Base-by-base conservation (phyloP, 2,329 filamentous ascomycete genomes). In the Diaporthe ilicicola region DNA sequence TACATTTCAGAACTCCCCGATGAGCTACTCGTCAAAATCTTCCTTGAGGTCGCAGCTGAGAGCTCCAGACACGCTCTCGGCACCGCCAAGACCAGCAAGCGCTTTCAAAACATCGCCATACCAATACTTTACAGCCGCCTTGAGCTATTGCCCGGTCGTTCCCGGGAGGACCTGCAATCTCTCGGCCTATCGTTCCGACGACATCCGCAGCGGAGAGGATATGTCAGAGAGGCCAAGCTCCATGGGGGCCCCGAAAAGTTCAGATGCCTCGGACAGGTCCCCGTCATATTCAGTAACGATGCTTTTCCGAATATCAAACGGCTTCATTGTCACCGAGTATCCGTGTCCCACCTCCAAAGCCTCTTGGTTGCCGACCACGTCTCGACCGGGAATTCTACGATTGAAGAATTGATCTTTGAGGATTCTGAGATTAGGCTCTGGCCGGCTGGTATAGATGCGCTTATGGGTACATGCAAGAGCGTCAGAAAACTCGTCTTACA, bases 401-500 rank as follows among this genome's bases (percentile, higher is more conserved):
- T 64, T 7, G 59, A 64, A 29, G 59, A 64, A 12, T 19, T 64
- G 29, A 48, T 64, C 4, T 64, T 64, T 12, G 59, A 64, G 44
- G 59, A 64, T 7, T 64, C 59, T 0, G 44, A 64, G 13, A 15
- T 64, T 29, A 46, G 2, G 24, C 22, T 22, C 8, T 32, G 24
- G n/a, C 29, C n/a, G 32, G n/a, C n/a, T 2, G 59, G 59, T 1
- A 6, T 64, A 4, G n/a, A 50, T 37, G 42, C 59, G 2, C 7
- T 64, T 27, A 50, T 64, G 59, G 17, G 59, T 15, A 44, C 59
- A 4, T 64, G 59, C 7, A 64, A 50, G 15, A n/a, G 37, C 5
- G 59, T 64, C 2, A 34, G 59, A 13, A 64, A 64, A 42, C 59
- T 64, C n/a, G 59, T 64, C 29, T 27, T 64, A 27, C 59, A 64